phyloP scores from a whole-genome alignment of 2,329 filamentous ascomycete genomes.

The Sphaerulina vaccinii region DNA sequence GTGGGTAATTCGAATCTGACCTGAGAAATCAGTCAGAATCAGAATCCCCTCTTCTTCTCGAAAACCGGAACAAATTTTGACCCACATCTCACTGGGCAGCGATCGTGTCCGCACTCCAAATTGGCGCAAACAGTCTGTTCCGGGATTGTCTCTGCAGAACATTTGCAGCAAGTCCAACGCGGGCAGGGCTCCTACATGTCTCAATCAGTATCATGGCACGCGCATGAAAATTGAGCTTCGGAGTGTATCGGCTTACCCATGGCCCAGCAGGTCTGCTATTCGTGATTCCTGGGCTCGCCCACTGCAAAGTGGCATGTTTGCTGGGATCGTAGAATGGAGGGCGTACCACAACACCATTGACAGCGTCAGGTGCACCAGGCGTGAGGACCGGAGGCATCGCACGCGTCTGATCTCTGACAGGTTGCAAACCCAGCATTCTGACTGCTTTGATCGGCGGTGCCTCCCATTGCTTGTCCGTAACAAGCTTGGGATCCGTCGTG shows the following conservation, averaged over 20 bases:
- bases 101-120: constrained; percentile 29
- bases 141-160: constrained; percentile 29
- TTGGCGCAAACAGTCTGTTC: constrained; percentile 33
- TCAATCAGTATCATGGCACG: neutral
- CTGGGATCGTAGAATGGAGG: constrained; percentile 25
- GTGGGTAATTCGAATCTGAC: neutral
- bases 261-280: constrained; percentile 21
- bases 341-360: constrained; percentile 1
- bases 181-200: constrained; percentile 22
- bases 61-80: no score
- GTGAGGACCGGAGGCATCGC: neutral
- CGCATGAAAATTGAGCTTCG: no score
- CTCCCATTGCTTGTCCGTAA: neutral
- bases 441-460: neutral
- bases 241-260: neutral
- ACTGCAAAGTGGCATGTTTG: constrained; percentile 17
- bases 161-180: constrained; percentile 34
- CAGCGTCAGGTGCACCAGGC: neutral
- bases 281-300: constrained; percentile 15
- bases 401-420: neutral
- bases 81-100: constrained; percentile 24
- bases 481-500: neutral
- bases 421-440: neutral
- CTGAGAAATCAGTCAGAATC: neutral
- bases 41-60: no score